Conservation (phyloP, 306 rosid species). For the Oxytropis ochrocephala region DNA sequence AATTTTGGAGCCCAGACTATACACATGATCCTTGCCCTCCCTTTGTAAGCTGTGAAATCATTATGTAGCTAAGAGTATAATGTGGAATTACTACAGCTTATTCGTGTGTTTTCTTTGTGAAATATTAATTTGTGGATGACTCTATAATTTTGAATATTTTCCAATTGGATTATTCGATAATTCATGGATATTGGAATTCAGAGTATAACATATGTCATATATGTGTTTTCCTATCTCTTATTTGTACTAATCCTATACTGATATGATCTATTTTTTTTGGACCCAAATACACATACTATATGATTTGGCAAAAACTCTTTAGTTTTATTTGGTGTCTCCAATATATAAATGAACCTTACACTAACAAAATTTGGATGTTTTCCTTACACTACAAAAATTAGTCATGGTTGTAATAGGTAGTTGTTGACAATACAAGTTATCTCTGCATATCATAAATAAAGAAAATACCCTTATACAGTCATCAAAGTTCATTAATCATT, state of each 20-base stretch:
- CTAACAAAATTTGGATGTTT: neutral
- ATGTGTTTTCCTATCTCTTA: neutral
- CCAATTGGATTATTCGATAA: neutral
- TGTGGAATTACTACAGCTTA: no score
- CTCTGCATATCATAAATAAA: neutral
- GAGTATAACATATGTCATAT: neutral
- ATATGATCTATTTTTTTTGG: no score
- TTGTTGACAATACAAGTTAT: neutral
- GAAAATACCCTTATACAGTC: neutral
- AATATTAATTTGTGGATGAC: neutral
- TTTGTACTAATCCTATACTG: neutral
- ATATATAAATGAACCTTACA: neutral
- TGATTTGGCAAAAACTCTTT: neutral
- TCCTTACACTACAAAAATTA: no score
- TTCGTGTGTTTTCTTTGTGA: neutral
- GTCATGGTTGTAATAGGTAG: neutral
- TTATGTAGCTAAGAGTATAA: neutral
- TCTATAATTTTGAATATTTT: neutral
- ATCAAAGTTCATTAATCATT: neutral
- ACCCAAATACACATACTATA: no score
- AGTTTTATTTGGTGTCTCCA: neutral
- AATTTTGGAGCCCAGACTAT: constrained; percentile 1
- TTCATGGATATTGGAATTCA: neutral
- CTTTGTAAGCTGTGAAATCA: neutral
- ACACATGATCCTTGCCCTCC: neutral